Evolutionary conservation across 805 yeast genomes (phyloP), one percentile per base, ranked within the genome.

Genomic region (Metschnikowia koreensis): DNA sequence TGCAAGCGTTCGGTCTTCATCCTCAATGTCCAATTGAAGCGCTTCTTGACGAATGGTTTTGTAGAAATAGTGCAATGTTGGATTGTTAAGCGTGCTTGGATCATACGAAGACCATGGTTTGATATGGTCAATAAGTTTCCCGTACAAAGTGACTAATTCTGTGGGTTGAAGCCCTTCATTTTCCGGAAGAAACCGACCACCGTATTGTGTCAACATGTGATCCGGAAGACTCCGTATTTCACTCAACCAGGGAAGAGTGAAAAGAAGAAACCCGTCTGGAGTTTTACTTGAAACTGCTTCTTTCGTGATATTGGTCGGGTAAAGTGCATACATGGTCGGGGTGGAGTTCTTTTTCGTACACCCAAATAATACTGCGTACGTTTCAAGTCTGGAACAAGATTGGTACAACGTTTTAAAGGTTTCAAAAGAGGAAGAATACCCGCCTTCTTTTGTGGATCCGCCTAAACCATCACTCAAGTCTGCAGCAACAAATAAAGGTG

Each of bases 301-400:
- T 7, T 7, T 49, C 51, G 16, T 52, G 16, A 47, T 41, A n/a
- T 54, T 59, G 0, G 87, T 79, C 0, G 96, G 87, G 34, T 82
- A 71, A 51, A 91, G 59, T 1, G 86, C 81, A 60, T 77, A 83
- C 41, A 87, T 54, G 3, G 69, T 54, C 0, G 96, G 94, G 34
- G 75, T 63, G 0, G 88, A 65, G 46, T 76, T 76, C 42, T 66
- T 69, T 51, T 84, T 79, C 7, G 76, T 59, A 59, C 83, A 81
- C 0, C 96, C 93, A 83, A 90, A 89, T 4, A 87, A 79, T 7
- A 93, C 68, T 0, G 88, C 94, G 60, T 79, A 82, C 59, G 80
- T 79, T 1, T 75, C 61, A 39, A 77, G 71, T 44, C 75, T 74
- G 5, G 69, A 63, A 67, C 94, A 68, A 2, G 84, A 76, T 51